phyloP scores from a whole-genome alignment of 805 yeast species.

The Cyberlindnera nakhonratchasimensis region DNA sequence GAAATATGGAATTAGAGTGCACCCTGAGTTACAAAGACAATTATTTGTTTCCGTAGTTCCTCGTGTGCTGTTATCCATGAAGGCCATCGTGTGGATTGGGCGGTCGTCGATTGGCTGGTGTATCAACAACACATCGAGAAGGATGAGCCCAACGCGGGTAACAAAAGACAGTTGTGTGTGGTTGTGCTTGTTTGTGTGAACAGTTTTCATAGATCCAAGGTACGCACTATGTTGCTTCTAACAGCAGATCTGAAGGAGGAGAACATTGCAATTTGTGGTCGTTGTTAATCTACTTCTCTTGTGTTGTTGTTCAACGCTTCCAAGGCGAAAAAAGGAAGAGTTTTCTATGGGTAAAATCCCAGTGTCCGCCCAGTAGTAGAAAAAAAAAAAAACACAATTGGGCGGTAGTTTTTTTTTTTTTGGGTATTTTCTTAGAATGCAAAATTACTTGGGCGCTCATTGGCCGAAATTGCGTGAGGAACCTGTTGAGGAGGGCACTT shows the following conservation, averaged over 20 bases:
- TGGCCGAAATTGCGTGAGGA: constrained; percentile 26
- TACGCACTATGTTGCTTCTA: constrained; percentile 31
- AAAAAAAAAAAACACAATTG: no score
- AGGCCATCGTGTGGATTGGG: constrained; percentile 3
- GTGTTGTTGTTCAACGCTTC: constrained; percentile 6
- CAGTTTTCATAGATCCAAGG: neutral
- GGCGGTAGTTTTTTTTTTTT: no score
- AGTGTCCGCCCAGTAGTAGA: no score
- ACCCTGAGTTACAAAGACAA: no score
- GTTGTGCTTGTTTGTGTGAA: neutral
- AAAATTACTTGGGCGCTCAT: constrained; percentile 23
- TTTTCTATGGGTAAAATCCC: no score
- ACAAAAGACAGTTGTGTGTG: neutral
- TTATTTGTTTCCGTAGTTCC: no score
- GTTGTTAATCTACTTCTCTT: no score
- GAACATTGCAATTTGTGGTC: constrained; percentile 27
- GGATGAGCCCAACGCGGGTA: neutral
- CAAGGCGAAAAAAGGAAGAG: constrained; percentile 8
- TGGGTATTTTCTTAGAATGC: constrained; percentile 17
- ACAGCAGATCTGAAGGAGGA: constrained; percentile 32
- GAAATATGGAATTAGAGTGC: no score
- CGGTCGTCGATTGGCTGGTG: constrained; percentile 10
- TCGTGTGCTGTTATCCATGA: no score
- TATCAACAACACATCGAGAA: no score
- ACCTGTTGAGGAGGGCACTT: no score